A percentile compares a stretch with the other conserved stretches of the same genome.
Conservation (phyloP, 2,329 filamentous ascomycete genomes). For the Trichoderma asperellum region DNA sequence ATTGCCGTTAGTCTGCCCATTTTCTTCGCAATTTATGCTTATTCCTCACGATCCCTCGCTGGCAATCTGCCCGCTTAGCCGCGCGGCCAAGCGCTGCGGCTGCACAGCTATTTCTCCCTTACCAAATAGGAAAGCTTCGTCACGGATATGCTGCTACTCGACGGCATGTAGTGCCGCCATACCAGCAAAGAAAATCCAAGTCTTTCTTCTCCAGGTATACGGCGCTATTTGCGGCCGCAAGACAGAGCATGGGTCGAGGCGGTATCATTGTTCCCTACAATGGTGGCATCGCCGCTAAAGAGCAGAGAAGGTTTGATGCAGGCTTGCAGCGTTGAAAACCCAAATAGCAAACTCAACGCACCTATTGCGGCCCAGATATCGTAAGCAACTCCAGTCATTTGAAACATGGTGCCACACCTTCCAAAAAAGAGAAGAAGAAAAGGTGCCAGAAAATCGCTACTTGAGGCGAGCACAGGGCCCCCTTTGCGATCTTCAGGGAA, state of each 20-base stretch:
- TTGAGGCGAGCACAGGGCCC: background rate
- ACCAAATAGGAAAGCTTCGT: background rate
- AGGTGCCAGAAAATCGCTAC: background rate
- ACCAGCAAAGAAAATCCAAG: background rate
- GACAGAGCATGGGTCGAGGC: background rate
- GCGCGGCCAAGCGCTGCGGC: conserved; percentile 9
- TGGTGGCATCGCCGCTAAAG: background rate
- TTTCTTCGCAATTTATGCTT: background rate
- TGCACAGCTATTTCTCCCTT: background rate
- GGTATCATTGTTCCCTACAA: background rate
- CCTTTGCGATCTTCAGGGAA: background rate
- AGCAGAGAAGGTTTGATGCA: background rate
- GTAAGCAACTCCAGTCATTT: background rate
- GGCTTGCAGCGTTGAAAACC: no score
- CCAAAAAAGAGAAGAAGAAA: background rate
- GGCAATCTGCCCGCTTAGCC: background rate
- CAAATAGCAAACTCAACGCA: background rate
- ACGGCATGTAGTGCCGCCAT: background rate
- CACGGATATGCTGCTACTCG: background rate
- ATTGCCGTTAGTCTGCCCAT: background rate
- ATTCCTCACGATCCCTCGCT: background rate
- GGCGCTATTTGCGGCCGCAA: background rate
- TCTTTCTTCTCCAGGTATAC: background rate
- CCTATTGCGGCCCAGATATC: background rate
- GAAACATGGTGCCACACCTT: background rate